Evolutionary conservation across 2,329 filamentous ascomycete genomes (phyloP).

Genomic region (Trichoderma simmonsii): DNA sequence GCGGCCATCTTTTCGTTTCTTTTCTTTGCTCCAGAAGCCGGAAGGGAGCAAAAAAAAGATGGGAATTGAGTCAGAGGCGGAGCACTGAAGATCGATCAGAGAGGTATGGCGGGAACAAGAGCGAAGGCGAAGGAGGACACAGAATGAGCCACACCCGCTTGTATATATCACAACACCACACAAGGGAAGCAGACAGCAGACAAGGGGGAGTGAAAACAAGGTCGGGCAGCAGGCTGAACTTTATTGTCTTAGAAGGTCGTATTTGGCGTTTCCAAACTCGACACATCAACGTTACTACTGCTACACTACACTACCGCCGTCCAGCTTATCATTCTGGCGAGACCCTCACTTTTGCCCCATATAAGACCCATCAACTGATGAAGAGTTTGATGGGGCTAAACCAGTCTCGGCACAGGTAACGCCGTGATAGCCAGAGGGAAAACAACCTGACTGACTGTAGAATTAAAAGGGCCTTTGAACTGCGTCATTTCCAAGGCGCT

Average conservation of each 20-base stretch:
- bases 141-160: neutral
- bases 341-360: slow-evolving; percentile 17
- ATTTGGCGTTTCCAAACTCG: neutral
- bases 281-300: slow-evolving; percentile 17
- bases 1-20: slow-evolving; percentile 13
- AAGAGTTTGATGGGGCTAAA: slow-evolving; percentile 14
- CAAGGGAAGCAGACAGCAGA: neutral
- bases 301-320: slow-evolving; percentile 12
- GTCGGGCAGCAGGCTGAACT: slow-evolving; percentile 2
- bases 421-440: neutral
- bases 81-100: neutral
- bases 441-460: neutral
- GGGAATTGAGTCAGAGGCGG: neutral
- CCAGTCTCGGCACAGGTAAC: slow-evolving; percentile 4
- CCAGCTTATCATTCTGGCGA: slow-evolving; percentile 16
- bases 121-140: neutral
- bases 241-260: neutral
- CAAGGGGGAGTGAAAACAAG: neutral
- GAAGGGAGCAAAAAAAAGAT: neutral
- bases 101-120: neutral
- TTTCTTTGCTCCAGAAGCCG: neutral
- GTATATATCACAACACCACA: neutral
- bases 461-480: neutral
- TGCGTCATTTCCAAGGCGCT: neutral
- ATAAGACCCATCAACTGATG: slow-evolving; percentile 14